Conservation (phyloP, 1,284 basidiomycete genomes). For the Rhodotorula glutinis region DNA sequence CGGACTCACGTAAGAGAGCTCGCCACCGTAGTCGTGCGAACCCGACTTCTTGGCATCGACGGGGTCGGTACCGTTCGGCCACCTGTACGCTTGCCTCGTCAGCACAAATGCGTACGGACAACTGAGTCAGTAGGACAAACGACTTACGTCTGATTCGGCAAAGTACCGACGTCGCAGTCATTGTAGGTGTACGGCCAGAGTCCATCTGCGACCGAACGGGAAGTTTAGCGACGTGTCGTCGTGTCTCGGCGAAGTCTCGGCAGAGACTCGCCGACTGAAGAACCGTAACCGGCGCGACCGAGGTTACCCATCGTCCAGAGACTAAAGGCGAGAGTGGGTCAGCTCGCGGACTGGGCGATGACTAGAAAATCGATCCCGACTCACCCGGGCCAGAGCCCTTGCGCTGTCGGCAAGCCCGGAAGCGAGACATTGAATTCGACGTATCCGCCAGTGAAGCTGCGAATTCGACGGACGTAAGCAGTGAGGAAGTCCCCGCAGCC, state of each 20-base stretch:
- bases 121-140: constrained; percentile 45
- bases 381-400: constrained; percentile 49
- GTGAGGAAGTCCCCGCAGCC: background rate
- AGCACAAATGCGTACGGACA: constrained; percentile 38
- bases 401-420: constrained; percentile 64
- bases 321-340: background rate
- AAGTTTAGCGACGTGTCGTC: background rate
- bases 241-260: background rate
- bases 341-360: background rate
- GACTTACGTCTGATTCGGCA: constrained; percentile 61
- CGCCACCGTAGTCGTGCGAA: constrained; percentile 44
- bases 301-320: constrained; percentile 59
- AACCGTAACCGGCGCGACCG: constrained; percentile 74
- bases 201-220: constrained; percentile 55
- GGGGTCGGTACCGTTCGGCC: constrained; percentile 41
- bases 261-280: constrained; percentile 56
- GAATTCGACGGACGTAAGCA: background rate
- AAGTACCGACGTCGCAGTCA: constrained; percentile 73
- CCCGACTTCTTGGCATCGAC: constrained; percentile 39
- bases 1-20: constrained; percentile 44
- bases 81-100: constrained; percentile 59
- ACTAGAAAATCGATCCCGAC: background rate
- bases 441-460: constrained; percentile 83
- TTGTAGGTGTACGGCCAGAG: constrained; percentile 77
- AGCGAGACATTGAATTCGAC: constrained; percentile 66